Percentiles rank a stretch among this genome's conserved stretches.
phyloP scores from a whole-genome alignment of 225 moss, liverwort and hornwort genomes.

The Polytrichum formosum region DNA sequence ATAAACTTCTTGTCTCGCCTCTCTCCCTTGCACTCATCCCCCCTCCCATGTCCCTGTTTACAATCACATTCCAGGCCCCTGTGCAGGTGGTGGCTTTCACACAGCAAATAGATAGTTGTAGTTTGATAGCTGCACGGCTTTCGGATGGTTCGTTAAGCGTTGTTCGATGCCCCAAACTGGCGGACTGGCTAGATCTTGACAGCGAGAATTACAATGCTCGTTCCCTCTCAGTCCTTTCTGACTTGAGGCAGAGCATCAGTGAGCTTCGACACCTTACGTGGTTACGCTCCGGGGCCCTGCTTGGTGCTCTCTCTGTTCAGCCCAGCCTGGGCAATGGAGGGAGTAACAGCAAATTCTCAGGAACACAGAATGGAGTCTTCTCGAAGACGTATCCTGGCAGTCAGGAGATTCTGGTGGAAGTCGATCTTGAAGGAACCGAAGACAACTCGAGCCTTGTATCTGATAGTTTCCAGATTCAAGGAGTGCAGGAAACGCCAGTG shows the following conservation, averaged over 20 bases:
- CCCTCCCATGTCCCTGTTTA: constrained; percentile 87
- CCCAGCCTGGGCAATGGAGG: constrained; percentile 33
- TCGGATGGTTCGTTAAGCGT: constrained; percentile 78
- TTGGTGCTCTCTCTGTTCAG: constrained; percentile 55
- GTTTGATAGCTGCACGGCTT: constrained; percentile 64
- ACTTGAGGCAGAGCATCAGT: constrained; percentile 56
- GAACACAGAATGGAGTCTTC: constrained; percentile 42
- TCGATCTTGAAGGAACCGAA: constrained; percentile 35
- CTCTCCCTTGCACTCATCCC: constrained; percentile 70
- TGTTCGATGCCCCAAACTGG: constrained; percentile 49
- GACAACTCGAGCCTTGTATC: constrained; percentile 27
- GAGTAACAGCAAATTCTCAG: constrained; percentile 28
- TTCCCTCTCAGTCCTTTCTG: constrained; percentile 40
- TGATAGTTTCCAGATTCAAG: constrained; percentile 41
- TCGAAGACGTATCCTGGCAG: constrained; percentile 40
- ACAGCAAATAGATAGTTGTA: constrained; percentile 35
- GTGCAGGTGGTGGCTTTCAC: constrained; percentile 65
- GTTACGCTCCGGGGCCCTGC: constrained; percentile 60
- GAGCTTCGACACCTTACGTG: constrained; percentile 72
- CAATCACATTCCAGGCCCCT: constrained; percentile 63
- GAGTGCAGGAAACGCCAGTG: constrained; percentile 45
- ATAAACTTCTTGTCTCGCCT: constrained; percentile 65
- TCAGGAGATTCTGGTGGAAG: constrained; percentile 50
- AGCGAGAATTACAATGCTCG: constrained; percentile 39
- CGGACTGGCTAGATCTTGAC: constrained; percentile 72